Evolutionary conservation across 441 rosid genomes (phyloP).

Genomic region (Brassica hybrid): DNA sequence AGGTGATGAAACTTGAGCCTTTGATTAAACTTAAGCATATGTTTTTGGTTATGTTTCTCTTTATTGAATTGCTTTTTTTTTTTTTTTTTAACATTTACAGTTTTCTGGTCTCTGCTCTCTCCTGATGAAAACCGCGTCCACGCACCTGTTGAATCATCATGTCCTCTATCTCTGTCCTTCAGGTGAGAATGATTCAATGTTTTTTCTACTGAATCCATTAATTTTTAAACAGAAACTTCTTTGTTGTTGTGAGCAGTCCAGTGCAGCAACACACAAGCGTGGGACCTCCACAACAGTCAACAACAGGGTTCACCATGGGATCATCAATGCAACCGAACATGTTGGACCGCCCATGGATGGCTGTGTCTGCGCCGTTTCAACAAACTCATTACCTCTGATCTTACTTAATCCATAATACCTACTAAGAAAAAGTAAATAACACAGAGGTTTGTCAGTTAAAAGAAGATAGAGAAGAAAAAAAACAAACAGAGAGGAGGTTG

Average conservation of each 20-base stretch:
- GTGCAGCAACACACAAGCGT: slow-evolving; percentile 64
- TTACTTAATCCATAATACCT: slow-evolving; percentile 2
- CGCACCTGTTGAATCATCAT: slow-evolving; percentile 70
- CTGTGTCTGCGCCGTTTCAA: slow-evolving; percentile 69
- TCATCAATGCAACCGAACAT: slow-evolving; percentile 64
- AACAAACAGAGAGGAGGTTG: slow-evolving; percentile 4
- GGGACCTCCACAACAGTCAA: slow-evolving; percentile 68
- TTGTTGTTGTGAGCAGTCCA: slow-evolving; percentile 54
- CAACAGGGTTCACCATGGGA: slow-evolving; percentile 64
- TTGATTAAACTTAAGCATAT: neutral
- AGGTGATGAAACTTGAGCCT: too few species aligned
- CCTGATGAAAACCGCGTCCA: slow-evolving; percentile 59
- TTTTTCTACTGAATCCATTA: neutral
- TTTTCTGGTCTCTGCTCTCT: slow-evolving; percentile 82
- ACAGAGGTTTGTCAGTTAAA: slow-evolving; percentile 32
- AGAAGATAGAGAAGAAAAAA: slow-evolving; percentile 3
- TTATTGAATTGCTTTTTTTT: neutral
- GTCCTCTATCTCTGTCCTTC: slow-evolving; percentile 74
- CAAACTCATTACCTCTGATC: slow-evolving; percentile 72
- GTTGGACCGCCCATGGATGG: slow-evolving; percentile 69
- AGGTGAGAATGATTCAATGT: slow-evolving; percentile 50
- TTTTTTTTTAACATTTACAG: slow-evolving; percentile 49
- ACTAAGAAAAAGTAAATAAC: slow-evolving; percentile 41
- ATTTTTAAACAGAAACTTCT: neutral
- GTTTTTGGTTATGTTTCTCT: neutral